A percentile compares a stretch with the other conserved stretches of the same genome.
These are phyloP conservation scores for Hypoxylon sp. DNA, from an alignment of 2,329 filamentous ascomycete species.

Conservation along the genomic window DNA sequence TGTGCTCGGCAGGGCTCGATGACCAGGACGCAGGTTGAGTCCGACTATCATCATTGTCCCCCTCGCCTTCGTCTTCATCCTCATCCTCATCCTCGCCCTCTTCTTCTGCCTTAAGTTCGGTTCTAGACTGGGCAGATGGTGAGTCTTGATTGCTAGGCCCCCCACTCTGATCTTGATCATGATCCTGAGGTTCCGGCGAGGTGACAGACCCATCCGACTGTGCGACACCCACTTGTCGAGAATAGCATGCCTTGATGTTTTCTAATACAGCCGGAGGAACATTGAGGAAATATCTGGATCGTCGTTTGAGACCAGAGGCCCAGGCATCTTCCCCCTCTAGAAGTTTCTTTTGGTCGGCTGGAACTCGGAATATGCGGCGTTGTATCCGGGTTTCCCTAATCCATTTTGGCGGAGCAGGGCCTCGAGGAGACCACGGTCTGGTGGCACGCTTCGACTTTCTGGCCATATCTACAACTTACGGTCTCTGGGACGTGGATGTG, in stretches of 20 bases:
- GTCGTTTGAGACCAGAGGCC: slow-evolving; percentile 38
- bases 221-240: slow-evolving; percentile 21
- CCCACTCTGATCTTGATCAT: slow-evolving; percentile 3
- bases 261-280: slow-evolving; percentile 47
- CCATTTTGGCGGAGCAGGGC: slow-evolving; percentile 33
- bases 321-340: slow-evolving; percentile 55
- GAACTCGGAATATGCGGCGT: slow-evolving; percentile 53
- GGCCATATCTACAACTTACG: slow-evolving; percentile 27
- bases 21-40: slow-evolving; percentile 25
- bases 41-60: slow-evolving; percentile 5
- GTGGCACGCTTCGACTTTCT: slow-evolving; percentile 3
- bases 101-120: slow-evolving; percentile 1
- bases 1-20: slow-evolving; percentile 15
- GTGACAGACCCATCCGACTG: slow-evolving; percentile 5
- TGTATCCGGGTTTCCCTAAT: slow-evolving; percentile 49
- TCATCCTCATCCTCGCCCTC: slow-evolving; percentile 7
- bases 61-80: too few species aligned
- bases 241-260: slow-evolving; percentile 37
- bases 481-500: neutral
- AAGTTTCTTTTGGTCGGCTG: slow-evolving; percentile 57
- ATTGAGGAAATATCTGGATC: slow-evolving; percentile 41
- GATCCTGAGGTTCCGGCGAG: neutral
- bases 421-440: slow-evolving; percentile 18
- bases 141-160: slow-evolving; percentile 9
- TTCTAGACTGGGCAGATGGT: neutral